phyloP scores from a whole-genome alignment of 2,329 filamentous ascomycete species.

The Pseudogymnoascus verrucosus region DNA sequence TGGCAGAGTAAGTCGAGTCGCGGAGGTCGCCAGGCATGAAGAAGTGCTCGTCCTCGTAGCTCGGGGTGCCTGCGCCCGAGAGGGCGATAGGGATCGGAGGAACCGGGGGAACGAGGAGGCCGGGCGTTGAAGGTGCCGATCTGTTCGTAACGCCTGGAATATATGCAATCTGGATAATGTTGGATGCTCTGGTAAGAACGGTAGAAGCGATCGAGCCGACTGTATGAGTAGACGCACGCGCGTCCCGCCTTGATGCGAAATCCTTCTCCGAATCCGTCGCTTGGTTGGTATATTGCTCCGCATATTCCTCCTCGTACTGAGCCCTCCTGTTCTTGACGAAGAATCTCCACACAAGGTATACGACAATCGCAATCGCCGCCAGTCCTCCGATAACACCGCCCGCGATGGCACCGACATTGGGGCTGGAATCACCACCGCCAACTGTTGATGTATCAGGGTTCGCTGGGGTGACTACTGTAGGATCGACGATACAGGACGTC shows the following conservation, averaged over 20 bases:
- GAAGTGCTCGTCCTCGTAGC: conserved; percentile 75
- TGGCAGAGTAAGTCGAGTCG: conserved; percentile 81
- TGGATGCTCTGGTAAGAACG: conserved; percentile 89
- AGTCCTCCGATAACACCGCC: conserved; percentile 86
- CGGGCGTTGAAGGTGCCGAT: conserved; percentile 74
- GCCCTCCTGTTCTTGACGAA: conserved; percentile 73
- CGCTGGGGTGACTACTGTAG: conserved; percentile 21
- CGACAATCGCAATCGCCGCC: conserved; percentile 61
- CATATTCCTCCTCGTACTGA: conserved; percentile 54
- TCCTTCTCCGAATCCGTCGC: conserved; percentile 46
- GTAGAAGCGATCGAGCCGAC: conserved; percentile 90
- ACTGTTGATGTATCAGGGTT: conserved; percentile 17
- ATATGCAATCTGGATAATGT: conserved; percentile 98
- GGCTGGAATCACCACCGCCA: conserved; percentile 36
- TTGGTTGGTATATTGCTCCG: conserved; percentile 38
- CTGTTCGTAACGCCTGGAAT: conserved; percentile 95
- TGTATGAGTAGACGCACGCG: conserved; percentile 73
- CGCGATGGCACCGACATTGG: conserved; percentile 77
- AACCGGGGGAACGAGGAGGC: conserved; percentile 78
- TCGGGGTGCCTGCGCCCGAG: conserved; percentile 47
- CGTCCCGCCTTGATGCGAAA: conserved; percentile 45
- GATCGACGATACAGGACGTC: conserved; percentile 44
- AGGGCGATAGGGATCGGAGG: conserved; percentile 74
- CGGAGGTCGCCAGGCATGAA: conserved; percentile 86
- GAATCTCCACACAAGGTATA: conserved; percentile 81